Conservation (phyloP, 306 rosid genomes). For the Rubus idaeus region DNA sequence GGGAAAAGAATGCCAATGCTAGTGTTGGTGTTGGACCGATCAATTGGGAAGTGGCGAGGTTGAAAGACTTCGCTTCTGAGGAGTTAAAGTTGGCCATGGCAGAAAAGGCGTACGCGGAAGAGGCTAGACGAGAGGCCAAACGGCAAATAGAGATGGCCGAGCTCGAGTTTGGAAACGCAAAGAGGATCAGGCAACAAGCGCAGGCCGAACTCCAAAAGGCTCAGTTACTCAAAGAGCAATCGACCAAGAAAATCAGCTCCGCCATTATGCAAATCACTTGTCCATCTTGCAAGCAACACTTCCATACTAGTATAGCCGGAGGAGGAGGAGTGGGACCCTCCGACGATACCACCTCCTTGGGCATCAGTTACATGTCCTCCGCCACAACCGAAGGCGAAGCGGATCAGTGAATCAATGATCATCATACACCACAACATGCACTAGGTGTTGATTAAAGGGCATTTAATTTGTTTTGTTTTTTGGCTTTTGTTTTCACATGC, state of each 20-base stretch:
- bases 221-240: slow-evolving; percentile 67
- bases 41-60: slow-evolving; percentile 35
- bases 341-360: slow-evolving; percentile 68
- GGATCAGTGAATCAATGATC: slow-evolving; percentile 22
- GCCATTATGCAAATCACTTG: slow-evolving; percentile 83
- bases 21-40: slow-evolving; percentile 19
- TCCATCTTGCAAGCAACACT: slow-evolving; percentile 72
- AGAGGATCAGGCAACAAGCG: slow-evolving; percentile 78
- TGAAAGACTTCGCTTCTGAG: slow-evolving; percentile 45
- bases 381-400: slow-evolving; percentile 80
- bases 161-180: slow-evolving; percentile 73
- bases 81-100: slow-evolving; percentile 64
- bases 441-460: background rate
- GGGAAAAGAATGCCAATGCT: slow-evolving; percentile 7
- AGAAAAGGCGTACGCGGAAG: slow-evolving; percentile 75
- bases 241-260: slow-evolving; percentile 62
- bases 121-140: slow-evolving; percentile 78
- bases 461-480: background rate
- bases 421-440: slow-evolving; percentile 19
- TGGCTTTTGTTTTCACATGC: background rate
- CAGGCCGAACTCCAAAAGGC: slow-evolving; percentile 73
- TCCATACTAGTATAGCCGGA: slow-evolving; percentile 32
- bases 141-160: slow-evolving; percentile 75
- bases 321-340: slow-evolving; percentile 30
- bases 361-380: slow-evolving; percentile 77